Percentiles rank a stretch among this genome's conserved stretches.
Evolutionary conservation across 2,329 filamentous ascomycete species (phyloP).

Genomic region (Plectosphaerella cucumerina): DNA sequence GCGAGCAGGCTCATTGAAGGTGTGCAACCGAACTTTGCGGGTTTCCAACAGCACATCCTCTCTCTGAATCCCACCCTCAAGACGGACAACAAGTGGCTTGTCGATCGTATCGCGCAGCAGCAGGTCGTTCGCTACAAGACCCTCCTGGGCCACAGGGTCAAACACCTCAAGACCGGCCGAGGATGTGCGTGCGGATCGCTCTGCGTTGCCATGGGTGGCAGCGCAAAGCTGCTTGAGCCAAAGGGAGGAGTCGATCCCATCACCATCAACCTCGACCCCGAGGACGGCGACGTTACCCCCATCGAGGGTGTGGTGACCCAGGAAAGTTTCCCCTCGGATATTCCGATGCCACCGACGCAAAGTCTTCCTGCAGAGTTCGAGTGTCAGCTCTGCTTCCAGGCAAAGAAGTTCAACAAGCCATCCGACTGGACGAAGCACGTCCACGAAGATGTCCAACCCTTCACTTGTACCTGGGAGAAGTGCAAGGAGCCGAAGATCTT

Average conservation of each 20-base stretch:
- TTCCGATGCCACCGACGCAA: conserved; percentile 74
- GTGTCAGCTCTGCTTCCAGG: conserved; percentile 80
- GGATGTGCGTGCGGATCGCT: conserved; percentile 58
- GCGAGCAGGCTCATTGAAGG: conserved; percentile 59
- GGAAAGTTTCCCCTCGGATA: conserved; percentile 74
- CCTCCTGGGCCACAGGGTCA: conserved; percentile 64
- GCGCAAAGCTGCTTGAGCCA: conserved; percentile 56
- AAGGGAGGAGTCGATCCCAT: conserved; percentile 54
- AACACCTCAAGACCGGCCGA: conserved; percentile 60
- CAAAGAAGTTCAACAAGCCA: conserved; percentile 83
- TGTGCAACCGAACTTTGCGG: conserved; percentile 68
- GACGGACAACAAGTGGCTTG: conserved; percentile 54
- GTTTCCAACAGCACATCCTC: conserved; percentile 72
- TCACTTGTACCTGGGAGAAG: conserved; percentile 83
- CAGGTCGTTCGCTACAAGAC: conserved; percentile 76
- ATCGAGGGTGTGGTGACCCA: conserved; percentile 65
- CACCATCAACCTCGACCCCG: conserved; percentile 36
- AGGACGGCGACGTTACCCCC: conserved; percentile 63
- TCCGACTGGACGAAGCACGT: conserved; percentile 98
- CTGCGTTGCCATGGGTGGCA: conserved; percentile 66
- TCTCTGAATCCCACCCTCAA: conserved; percentile 69
- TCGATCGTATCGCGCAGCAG: conserved; percentile 79
- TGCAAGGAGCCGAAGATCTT: conserved; percentile 87
- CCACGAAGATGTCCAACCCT: conserved; percentile 88
- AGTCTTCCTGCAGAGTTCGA: conserved; percentile 83